Percentiles rank a stretch among this genome's conserved stretches.
These are phyloP conservation scores for Penicillium pancosmium DNA, from an alignment of 495 filamentous ascomycete species.

Conservation along the genomic window DNA sequence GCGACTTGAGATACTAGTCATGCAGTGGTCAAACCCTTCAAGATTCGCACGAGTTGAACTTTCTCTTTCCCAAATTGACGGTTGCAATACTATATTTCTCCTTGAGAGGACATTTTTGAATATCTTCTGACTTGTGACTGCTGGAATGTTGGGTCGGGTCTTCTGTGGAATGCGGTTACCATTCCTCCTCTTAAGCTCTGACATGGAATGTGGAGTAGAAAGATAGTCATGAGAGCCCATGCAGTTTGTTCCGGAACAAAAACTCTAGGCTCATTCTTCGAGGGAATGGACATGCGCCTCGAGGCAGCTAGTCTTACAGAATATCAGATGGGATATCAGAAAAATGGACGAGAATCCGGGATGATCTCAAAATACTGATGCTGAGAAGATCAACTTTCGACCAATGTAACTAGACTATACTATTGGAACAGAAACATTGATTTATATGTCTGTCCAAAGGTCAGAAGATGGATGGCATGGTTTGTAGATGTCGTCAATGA, in stretches of 20 bases:
- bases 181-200: neutral
- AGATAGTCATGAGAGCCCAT: constrained; percentile 5
- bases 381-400: neutral
- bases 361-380: neutral
- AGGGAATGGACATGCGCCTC: neutral
- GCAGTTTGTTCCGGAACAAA: neutral
- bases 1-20: constrained; percentile 22
- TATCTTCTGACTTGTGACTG: neutral
- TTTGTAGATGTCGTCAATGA: neutral
- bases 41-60: neutral
- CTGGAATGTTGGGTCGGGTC: neutral
- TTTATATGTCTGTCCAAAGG: too few species aligned
- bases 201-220: neutral
- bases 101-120: neutral
- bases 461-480: neutral
- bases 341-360: neutral
- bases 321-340: neutral
- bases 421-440: too few species aligned
- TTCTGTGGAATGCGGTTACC: neutral
- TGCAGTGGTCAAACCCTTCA: constrained; percentile 13
- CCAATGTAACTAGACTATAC: neutral
- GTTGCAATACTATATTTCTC: neutral
- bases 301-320: neutral
- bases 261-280: neutral
- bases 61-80: neutral